Conservation (phyloP, 371 early-diverging fungal genomes). For the Syncephalastrum monosporum region DNA sequence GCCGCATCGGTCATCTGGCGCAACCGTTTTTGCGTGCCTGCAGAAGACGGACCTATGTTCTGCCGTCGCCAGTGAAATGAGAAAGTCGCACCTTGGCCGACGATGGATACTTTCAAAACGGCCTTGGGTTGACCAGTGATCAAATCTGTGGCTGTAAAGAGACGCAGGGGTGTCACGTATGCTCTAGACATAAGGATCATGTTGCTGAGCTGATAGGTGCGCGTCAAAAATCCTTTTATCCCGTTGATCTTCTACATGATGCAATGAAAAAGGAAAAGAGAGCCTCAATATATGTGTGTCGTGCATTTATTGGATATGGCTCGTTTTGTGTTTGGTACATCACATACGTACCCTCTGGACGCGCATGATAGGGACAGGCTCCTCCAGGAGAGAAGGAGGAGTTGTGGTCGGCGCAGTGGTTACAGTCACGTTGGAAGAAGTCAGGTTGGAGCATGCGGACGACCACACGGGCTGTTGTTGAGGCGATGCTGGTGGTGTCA, state of each 20-base stretch:
- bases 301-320: no score
- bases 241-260: constrained; percentile 20
- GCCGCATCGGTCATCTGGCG: constrained; percentile 11
- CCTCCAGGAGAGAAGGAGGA: no score
- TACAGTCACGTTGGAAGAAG: no score
- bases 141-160: constrained; percentile 20
- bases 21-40: not conserved
- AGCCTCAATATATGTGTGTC: not conserved
- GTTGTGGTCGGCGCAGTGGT: no score
- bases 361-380: no score
- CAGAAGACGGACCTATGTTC: not conserved
- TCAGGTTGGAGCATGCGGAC: no score
- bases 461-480: no score
- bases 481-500: no score
- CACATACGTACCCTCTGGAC: no score
- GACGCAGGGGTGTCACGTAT: constrained; percentile 11
- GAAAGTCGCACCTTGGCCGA: constrained; percentile 6
- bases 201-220: constrained; percentile 23
- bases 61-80: constrained; percentile 15
- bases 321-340: no score
- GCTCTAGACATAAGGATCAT: constrained; percentile 19
- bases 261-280: not conserved
- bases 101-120: constrained; percentile 14
- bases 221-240: constrained; percentile 19
- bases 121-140: constrained; percentile 18